A percentile compares a stretch with the other conserved stretches of the same genome.
Evolutionary conservation across 768 basidiomycete species (phyloP).

Genomic region (Tricholoma bakamatsutake): DNA sequence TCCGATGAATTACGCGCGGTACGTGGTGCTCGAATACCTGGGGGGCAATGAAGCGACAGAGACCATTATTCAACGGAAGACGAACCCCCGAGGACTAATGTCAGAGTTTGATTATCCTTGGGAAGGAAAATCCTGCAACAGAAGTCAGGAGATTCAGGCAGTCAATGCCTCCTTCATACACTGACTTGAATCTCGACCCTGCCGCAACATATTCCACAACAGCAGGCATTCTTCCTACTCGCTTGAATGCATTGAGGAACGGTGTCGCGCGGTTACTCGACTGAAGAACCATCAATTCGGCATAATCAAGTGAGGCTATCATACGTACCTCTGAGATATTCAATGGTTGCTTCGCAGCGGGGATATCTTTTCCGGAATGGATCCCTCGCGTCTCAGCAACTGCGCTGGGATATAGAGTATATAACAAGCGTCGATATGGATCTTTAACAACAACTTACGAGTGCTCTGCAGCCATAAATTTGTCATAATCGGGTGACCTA

Average conservation of each 20-base stretch:
- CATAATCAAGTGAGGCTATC: not conserved
- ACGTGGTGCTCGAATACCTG: conserved; percentile 88
- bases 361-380: conserved; percentile 87
- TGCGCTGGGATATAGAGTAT: conserved; percentile 46
- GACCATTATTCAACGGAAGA: conserved; percentile 1
- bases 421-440: not conserved
- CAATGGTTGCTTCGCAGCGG: conserved; percentile 71
- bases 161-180: not conserved
- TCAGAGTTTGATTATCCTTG: conserved; percentile 90
- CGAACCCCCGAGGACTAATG: conserved; percentile 82
- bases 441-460: conserved; percentile 42
- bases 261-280: conserved; percentile 70
- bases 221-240: conserved; percentile 75
- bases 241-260: conserved; percentile 89
- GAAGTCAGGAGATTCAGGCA: not conserved
- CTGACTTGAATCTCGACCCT: conserved; percentile 92
- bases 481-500: conserved; percentile 93
- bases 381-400: conserved; percentile 73
- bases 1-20: conserved; percentile 76
- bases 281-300: conserved; percentile 26
- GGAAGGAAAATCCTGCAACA: conserved; percentile 65
- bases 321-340: conserved; percentile 84
- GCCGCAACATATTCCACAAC: conserved; percentile 92
- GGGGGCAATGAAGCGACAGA: not conserved
- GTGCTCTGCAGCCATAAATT: conserved; percentile 92